Conservation (phyloP, 2,329 filamentous ascomycete genomes). For the Emydomyces testavorans region DNA sequence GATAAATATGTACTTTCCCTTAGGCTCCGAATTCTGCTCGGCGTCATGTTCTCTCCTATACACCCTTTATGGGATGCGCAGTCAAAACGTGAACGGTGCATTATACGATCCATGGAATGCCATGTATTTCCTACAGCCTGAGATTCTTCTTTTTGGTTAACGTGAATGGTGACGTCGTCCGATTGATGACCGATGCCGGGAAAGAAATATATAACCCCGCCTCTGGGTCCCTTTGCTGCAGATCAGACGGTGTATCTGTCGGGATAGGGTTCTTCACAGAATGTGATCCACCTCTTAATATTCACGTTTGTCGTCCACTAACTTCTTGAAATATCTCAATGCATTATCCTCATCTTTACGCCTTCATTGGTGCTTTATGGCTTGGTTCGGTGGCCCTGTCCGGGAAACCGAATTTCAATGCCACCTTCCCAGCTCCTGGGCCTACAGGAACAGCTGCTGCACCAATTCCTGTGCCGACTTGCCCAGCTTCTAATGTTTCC, state of each 20-base stretch:
- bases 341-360: background rate
- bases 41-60: background rate
- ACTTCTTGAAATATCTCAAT: background rate
- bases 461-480: conserved; percentile 1
- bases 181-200: background rate
- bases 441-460: background rate
- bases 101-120: background rate
- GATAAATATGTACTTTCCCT: background rate
- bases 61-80: background rate
- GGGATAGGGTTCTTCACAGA: background rate
- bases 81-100: background rate
- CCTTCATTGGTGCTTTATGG: background rate
- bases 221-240: background rate
- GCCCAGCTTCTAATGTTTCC: background rate
- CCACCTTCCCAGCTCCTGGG: background rate
- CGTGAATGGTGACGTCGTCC: conserved; percentile 5
- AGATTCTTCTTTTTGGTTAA: background rate
- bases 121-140: background rate
- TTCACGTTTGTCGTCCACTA: background rate
- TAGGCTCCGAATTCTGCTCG: background rate
- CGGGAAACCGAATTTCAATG: background rate
- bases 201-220: conserved; percentile 2
- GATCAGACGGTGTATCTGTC: background rate
- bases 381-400: background rate
- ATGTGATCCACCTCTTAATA: too few relatives aligned